These are phyloP conservation scores for Durusdinium trenchii DNA, from an alignment of 73 alveolate species.

Conservation along the genomic window DNA sequence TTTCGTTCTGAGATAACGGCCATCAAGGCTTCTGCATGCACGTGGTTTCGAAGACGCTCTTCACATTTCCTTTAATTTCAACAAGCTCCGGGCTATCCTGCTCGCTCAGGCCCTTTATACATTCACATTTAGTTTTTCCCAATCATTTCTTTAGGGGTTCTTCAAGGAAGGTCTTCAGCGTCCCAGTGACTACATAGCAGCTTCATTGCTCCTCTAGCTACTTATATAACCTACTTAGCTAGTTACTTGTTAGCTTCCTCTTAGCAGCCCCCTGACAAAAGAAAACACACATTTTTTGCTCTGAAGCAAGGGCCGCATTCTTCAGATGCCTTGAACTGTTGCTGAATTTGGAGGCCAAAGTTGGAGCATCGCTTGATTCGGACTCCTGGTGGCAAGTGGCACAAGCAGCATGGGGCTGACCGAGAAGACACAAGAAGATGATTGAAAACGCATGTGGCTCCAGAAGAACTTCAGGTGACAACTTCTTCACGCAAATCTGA, in stretches of 20 bases:
- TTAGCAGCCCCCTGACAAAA: too few relatives aligned
- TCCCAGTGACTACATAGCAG: too few relatives aligned
- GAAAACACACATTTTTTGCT: too few relatives aligned
- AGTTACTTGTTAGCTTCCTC: too few relatives aligned
- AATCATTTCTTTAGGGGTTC: too few relatives aligned
- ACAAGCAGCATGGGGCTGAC: background rate
- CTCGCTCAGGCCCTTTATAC: slow-evolving; percentile 81
- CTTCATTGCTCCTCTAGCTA: too few relatives aligned
- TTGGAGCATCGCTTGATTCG: slow-evolving; percentile 88
- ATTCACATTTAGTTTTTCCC: too few relatives aligned
- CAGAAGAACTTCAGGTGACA: background rate
- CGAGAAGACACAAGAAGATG: background rate
- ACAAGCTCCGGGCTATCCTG: slow-evolving; percentile 79
- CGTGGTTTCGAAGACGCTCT: slow-evolving; percentile 22
- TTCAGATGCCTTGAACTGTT: background rate
- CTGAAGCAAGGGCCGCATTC: background rate
- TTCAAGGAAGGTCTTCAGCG: too few relatives aligned
- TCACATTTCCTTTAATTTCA: slow-evolving; percentile 70
- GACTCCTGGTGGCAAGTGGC: slow-evolving; percentile 1
- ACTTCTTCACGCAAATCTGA: background rate
- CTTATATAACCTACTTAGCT: too few relatives aligned
- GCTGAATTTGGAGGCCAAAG: slow-evolving; percentile 29
- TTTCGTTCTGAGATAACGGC: background rate
- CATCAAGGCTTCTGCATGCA: slow-evolving; percentile 79
- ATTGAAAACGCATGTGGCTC: background rate